Evolutionary conservation across 352 stramenopile species (phyloP).

Genomic region (Globisporangium iwayamae): DNA sequence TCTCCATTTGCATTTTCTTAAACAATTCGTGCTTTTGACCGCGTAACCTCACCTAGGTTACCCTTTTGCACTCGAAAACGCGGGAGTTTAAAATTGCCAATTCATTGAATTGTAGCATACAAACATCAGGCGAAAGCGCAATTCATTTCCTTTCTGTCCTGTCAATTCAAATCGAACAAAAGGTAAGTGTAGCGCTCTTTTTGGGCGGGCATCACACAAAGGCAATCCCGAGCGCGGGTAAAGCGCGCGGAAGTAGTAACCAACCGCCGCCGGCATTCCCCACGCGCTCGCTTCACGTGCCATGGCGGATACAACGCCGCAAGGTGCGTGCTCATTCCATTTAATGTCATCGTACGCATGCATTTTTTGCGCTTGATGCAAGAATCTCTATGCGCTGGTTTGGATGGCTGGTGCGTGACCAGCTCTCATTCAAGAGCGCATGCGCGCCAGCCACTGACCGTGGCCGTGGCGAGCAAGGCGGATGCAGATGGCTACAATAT

Average conservation of each 20-base stretch:
- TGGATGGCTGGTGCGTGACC: neutral
- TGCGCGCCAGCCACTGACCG: too few species aligned
- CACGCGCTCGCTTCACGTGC: neutral
- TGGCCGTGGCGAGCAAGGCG: neutral
- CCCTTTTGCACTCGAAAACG: neutral
- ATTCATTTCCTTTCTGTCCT: slow-evolving; percentile 21
- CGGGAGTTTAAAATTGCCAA: slow-evolving; percentile 19
- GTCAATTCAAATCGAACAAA: slow-evolving; percentile 15
- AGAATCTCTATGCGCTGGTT: neutral
- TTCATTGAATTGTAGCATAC: slow-evolving; percentile 60
- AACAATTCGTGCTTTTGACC: neutral
- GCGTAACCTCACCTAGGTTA: neutral
- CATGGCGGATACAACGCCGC: neutral
- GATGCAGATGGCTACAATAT: neutral
- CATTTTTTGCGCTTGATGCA: neutral
- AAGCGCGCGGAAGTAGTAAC: neutral
- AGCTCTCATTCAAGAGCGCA: neutral
- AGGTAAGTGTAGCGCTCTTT: neutral
- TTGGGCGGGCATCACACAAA: neutral
- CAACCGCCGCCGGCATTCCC: neutral
- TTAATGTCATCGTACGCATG: neutral
- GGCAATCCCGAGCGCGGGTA: neutral
- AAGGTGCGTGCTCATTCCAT: slow-evolving; percentile 1
- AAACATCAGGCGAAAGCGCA: slow-evolving; percentile 29
- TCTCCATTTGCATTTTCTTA: too few species aligned